Conservation (phyloP, 768 basidiomycete species). For the Gymnopilus dilepis region DNA sequence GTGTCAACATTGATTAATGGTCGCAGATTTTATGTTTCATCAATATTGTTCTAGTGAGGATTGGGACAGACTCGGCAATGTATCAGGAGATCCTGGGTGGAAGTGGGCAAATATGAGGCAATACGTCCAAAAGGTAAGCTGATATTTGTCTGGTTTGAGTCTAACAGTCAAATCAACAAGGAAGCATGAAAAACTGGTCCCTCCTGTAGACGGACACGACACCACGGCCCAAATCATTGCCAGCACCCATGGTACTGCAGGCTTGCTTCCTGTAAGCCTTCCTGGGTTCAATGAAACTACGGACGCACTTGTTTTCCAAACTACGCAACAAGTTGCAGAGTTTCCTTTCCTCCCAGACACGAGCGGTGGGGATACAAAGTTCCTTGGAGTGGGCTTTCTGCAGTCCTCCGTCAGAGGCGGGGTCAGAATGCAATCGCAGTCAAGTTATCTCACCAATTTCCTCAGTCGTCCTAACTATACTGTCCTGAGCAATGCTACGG, state of each 20-base stretch:
- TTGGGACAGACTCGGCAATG: too few relatives aligned
- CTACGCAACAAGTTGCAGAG: slow-evolving; percentile 29
- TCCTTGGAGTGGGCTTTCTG: slow-evolving; percentile 19
- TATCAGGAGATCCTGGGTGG: too few relatives aligned
- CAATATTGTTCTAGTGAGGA: slow-evolving; percentile 35
- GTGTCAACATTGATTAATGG: neutral
- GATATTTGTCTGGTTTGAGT: neutral
- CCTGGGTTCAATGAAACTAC: slow-evolving; percentile 28
- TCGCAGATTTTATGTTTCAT: slow-evolving; percentile 27
- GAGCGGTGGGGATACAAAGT: neutral
- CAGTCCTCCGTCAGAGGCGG: slow-evolving; percentile 16
- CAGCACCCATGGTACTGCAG: slow-evolving; percentile 30
- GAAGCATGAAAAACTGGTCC: slow-evolving; percentile 37
- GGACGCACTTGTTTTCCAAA: slow-evolving; percentile 30
- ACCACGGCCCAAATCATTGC: slow-evolving; percentile 37
- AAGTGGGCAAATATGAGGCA: too few relatives aligned
- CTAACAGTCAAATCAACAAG: neutral
- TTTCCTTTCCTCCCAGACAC: too few relatives aligned
- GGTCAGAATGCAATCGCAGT: slow-evolving; percentile 20
- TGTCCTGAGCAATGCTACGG: slow-evolving; percentile 22
- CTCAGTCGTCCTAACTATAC: slow-evolving; percentile 15
- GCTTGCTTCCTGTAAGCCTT: slow-evolving; percentile 31
- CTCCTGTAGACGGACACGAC: slow-evolving; percentile 34
- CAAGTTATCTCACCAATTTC: slow-evolving; percentile 15
- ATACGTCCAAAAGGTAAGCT: slow-evolving; percentile 29